phyloP scores from a whole-genome alignment of 495 filamentous ascomycete species.

The Annulohypoxylon moriforme region DNA sequence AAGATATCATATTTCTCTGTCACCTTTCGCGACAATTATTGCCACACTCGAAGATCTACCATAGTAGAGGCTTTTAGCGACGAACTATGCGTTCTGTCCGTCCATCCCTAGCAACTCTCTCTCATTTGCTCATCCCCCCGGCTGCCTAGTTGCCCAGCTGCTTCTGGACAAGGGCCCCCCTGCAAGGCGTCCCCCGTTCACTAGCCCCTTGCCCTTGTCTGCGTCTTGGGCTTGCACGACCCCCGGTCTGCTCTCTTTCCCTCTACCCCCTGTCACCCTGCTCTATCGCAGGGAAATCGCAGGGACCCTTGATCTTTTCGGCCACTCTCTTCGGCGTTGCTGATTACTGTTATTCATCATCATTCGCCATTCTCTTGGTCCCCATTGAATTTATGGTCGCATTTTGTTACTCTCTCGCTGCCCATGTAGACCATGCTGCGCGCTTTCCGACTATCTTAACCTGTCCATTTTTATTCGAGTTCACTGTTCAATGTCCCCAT shows the following conservation, averaged over 20 bases:
- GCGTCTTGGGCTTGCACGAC: conserved; percentile 44
- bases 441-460: conserved; percentile 44
- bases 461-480: conserved; percentile 23
- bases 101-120: conserved; percentile 19
- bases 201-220: conserved; percentile 37
- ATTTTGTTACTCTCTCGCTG: conserved; percentile 42
- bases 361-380: conserved; percentile 39
- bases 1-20: conserved; percentile 3
- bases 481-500: too few relatives aligned
- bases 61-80: conserved; percentile 32
- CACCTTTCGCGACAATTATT: conserved; percentile 19
- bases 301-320: conserved; percentile 41
- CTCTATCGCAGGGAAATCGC: conserved; percentile 20
- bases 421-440: conserved; percentile 26
- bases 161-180: conserved; percentile 26
- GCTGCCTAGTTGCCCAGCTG: conserved; percentile 25
- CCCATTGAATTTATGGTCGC: conserved; percentile 43
- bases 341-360: conserved; percentile 46
- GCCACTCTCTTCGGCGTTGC: conserved; percentile 45
- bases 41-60: conserved; percentile 30
- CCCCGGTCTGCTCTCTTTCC: conserved; percentile 24
- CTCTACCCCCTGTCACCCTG: conserved; percentile 29
- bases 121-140: conserved; percentile 23
- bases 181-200: conserved; percentile 30
- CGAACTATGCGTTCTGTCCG: conserved; percentile 27